Evolutionary conservation across 2,329 filamentous ascomycete species (phyloP), one percentile per base, ranked within the genome.

Genomic region (Colletotrichum karsti): DNA sequence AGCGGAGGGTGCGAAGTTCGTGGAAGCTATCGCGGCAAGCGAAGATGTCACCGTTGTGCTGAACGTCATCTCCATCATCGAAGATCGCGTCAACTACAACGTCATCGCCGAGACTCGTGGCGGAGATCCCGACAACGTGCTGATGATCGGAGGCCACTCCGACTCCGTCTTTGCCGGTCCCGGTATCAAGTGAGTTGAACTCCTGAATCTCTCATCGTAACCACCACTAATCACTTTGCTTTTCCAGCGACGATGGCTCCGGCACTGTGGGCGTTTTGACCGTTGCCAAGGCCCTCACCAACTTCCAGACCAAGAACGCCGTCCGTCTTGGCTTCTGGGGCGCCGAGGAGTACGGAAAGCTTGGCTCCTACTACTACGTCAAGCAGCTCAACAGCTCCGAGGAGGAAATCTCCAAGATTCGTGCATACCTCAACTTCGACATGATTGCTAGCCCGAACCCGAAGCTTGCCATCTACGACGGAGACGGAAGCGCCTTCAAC

Each of bases 401-500:
- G 41, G 75, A 77, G 0, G 85, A 87, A 73, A 76, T 86, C 8
- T 69, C 78, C 73, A 85, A 85, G 78, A 84, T 88, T 69, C 78
- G 85, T 12, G 79, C 85, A 22, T 88, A 87, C 74, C 84, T 87
- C 77, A 87, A 88, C 79, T 87, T 87, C 62, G 86, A 88, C 73
- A 88, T 88, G 86, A 82, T 84, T 69, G 82, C 81, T 51, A 82
- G 78, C 71, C 84, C 83, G 26, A 87, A 87, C 78, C 86, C 81
- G 69, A 76, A 84, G 37, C 82, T 83, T 67, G 82, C 82, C 69
- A 85, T 90, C 70, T 93, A 89, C 79, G 84, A 85, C 26, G 87
- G 90, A 67, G 91, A 83, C 70, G 82, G 88, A 69, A 88, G 88
- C 73, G 84, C 85, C 12, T 88, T 90, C 67, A 88, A 90, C 75